These are phyloP conservation scores for Prunus dulcis DNA, from an alignment of 306 rosid species.

Conservation along the genomic window DNA sequence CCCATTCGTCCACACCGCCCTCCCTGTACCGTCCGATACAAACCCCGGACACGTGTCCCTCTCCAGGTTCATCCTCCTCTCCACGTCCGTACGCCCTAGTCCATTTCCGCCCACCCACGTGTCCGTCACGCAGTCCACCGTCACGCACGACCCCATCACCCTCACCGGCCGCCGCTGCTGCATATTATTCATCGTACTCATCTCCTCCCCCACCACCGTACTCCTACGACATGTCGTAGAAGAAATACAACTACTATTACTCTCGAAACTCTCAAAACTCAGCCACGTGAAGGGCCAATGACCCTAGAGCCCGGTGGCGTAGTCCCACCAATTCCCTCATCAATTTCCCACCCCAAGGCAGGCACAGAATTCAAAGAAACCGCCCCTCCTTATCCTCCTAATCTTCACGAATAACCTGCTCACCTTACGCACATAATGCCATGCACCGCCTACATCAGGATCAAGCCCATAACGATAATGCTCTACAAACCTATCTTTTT, in stretches of 20 bases:
- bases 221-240: background rate
- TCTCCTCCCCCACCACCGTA: background rate
- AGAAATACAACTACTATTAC: background rate
- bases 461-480: conserved; percentile 18
- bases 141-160: conserved; percentile 48
- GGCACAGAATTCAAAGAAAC: conserved; percentile 37
- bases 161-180: conserved; percentile 1
- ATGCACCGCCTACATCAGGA: conserved; percentile 7
- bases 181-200: background rate
- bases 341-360: conserved; percentile 27
- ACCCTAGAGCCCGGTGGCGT: background rate
- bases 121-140: conserved; percentile 68
- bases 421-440: conserved; percentile 30
- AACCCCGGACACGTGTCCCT: conserved; percentile 92
- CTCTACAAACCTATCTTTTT: conserved; percentile 6
- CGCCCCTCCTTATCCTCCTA: conserved; percentile 18
- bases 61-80: conserved; percentile 46
- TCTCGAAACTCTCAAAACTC: conserved; percentile 32
- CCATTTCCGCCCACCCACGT: conserved; percentile 51
- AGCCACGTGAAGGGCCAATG: conserved; percentile 28
- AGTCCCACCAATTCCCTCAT: conserved; percentile 1
- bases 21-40: conserved; percentile 67
- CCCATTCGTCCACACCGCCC: conserved; percentile 76
- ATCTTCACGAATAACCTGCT: background rate
- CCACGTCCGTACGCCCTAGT: conserved; percentile 68